Evolutionary conservation across 2,329 filamentous ascomycete genomes (phyloP), one percentile per base, ranked within the genome.

Genomic region (Stemphylium beticola): DNA sequence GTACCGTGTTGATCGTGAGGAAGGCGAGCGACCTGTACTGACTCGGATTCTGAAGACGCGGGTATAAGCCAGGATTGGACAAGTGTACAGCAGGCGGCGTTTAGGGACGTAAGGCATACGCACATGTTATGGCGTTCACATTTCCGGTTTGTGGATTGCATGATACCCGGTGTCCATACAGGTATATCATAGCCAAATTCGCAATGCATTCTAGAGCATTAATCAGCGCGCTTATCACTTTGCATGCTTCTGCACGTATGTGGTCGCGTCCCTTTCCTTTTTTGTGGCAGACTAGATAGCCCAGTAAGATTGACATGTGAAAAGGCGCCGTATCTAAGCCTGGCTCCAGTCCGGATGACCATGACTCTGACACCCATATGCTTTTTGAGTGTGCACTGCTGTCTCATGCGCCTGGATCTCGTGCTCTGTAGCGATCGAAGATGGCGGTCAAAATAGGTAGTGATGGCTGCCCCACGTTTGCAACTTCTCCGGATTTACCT

Each of bases 1-100:
- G 37, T 66, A 63, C 32, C 40, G 45, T 26, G 64, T 68, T 10
- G 48, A 58, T 4, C 64, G 64, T 10, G 22, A 43, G 12, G 61
- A 62, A 18, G 57, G 61, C n/a, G 48, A 53, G 48, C n/a, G 39
- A 4, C 62, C 65, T 9, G 55, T 49, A 42, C 33, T 67, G 15
- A 42, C 53, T 17, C 60, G 15, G 24, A 31, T 32, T n/a, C 4
- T 33, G 14, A 52, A 52, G 37, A 22, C 45, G 42, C 24, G 12
- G 7, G 15, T 17, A 18, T 40, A n/a, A 18, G 11, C 11, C 3
- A 24, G 41, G 36, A 15, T 2, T 11, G 20, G n/a, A 24, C 18
- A 38, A 15, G 14, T 36, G 7, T 33, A 24, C 24, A 14, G 5
- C 15, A 18, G 20, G 17, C 10, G 42, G 42, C 10, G 32, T 34